These are phyloP conservation scores for Chlamydomonas incerta DNA, from an alignment of 139 green algal species.

Conservation along the genomic window DNA sequence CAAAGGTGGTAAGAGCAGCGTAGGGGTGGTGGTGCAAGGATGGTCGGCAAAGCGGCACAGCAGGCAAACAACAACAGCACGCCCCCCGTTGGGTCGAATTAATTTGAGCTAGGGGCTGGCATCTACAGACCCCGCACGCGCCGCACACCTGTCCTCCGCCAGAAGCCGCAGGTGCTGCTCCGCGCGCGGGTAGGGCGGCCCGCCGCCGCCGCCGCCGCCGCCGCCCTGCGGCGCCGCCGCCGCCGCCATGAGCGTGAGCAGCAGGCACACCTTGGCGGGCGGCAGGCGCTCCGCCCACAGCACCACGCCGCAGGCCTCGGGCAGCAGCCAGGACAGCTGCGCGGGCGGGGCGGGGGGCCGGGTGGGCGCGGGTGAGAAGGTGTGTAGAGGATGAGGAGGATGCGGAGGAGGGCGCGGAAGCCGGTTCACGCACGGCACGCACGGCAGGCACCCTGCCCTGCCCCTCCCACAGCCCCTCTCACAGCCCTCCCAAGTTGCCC, in stretches of 20 bases:
- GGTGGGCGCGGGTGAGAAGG: neutral
- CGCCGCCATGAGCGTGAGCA: slow-evolving; percentile 22
- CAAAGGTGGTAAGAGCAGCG: neutral
- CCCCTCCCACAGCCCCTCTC: too few relatives aligned
- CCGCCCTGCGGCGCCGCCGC: neutral
- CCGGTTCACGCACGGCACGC: too few relatives aligned
- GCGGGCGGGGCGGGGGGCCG: neutral
- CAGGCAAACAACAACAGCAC: too few relatives aligned
- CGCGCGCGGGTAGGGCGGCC: neutral
- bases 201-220: too few relatives aligned
- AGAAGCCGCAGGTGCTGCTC: slow-evolving; percentile 30
- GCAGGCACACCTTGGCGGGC: slow-evolving; percentile 23
- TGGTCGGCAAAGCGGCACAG: too few relatives aligned
- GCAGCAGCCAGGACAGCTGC: slow-evolving; percentile 16
- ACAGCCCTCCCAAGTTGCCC: too few relatives aligned
- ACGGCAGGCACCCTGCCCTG: too few relatives aligned
- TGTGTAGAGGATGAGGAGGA: too few relatives aligned
- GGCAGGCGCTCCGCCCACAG: slow-evolving; percentile 36
- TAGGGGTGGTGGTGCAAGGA: too few relatives aligned
- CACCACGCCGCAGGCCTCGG: neutral
- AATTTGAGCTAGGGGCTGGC: too few relatives aligned
- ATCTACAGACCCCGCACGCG: too few relatives aligned
- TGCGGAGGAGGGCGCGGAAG: neutral
- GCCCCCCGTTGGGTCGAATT: too few relatives aligned
- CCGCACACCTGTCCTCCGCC: slow-evolving; percentile 34